A percentile compares a stretch with the other conserved stretches of the same genome.
These are phyloP conservation scores for Panicum hallii DNA, from an alignment of 202 grass and related monocot species.

Conservation along the genomic window DNA sequence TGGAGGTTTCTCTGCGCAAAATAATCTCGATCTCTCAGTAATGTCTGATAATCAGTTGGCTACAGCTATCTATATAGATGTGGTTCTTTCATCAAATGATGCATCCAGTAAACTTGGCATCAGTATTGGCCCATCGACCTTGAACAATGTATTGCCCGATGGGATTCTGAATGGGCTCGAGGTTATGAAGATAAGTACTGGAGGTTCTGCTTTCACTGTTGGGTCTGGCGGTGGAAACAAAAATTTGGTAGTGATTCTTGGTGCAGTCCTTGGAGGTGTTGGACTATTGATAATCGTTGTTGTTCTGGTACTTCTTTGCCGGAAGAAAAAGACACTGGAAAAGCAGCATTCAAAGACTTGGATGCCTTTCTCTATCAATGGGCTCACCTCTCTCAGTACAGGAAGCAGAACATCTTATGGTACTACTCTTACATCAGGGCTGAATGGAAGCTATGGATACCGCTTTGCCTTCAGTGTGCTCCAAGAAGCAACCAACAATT, in stretches of 20 bases:
- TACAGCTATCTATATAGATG: constrained; percentile 66
- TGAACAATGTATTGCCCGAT: constrained; percentile 61
- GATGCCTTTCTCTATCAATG: constrained; percentile 87
- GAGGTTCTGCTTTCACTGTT: constrained; percentile 66
- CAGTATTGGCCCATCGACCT: constrained; percentile 72
- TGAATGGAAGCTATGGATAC: constrained; percentile 78
- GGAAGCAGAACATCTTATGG: constrained; percentile 83
- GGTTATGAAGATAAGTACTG: constrained; percentile 76
- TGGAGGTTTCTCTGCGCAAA: constrained; percentile 45
- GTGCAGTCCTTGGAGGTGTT: constrained; percentile 63
- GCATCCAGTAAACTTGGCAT: constrained; percentile 64
- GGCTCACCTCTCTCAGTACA: constrained; percentile 80
- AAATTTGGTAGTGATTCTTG: constrained; percentile 76
- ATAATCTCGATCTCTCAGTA: constrained; percentile 65
- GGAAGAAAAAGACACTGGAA: constrained; percentile 62
- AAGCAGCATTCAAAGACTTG: constrained; percentile 74
- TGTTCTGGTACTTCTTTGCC: constrained; percentile 65
- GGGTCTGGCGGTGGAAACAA: constrained; percentile 56
- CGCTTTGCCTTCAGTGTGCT: constrained; percentile 78
- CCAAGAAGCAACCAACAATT: constrained; percentile 91
- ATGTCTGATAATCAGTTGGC: constrained; percentile 58
- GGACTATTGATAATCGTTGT: constrained; percentile 59
- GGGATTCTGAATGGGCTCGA: constrained; percentile 97
- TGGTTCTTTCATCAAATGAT: constrained; percentile 75
- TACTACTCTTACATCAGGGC: constrained; percentile 74